These are phyloP conservation scores for Thymus mandschuricus DNA, from an alignment of 257 asterid genomes.

Conservation along the genomic window DNA sequence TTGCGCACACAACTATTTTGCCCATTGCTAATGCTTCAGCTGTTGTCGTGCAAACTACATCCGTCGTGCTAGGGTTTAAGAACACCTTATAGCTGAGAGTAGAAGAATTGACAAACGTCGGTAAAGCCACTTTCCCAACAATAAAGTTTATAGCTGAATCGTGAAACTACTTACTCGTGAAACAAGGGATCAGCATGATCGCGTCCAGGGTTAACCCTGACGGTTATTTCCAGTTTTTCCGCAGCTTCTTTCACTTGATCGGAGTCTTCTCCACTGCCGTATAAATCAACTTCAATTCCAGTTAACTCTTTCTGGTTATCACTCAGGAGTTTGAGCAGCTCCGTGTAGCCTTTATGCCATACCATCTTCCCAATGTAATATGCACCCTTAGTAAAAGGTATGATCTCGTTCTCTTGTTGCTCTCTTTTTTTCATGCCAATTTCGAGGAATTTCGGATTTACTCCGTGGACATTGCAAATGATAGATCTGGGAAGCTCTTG, in stretches of 20 bases:
- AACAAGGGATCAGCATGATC: constrained; percentile 93
- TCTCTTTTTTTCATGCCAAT: constrained; percentile 75
- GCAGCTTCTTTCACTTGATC: constrained; percentile 73
- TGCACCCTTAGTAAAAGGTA: constrained; percentile 78
- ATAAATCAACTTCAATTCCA: constrained; percentile 80
- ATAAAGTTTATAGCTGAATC: constrained; percentile 15
- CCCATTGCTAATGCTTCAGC: constrained; percentile 99
- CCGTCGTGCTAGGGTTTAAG: constrained; percentile 96
- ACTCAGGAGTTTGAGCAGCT: constrained; percentile 72
- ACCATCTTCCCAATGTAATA: constrained; percentile 96
- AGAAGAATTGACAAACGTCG: constrained; percentile 7
- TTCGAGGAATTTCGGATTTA: constrained; percentile 88
- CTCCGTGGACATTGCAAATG: constrained; percentile 95
- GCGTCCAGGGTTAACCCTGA: constrained; percentile 85
- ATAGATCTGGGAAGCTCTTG: constrained; percentile 96
- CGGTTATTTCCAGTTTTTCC: constrained; percentile 59
- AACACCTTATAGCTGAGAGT: constrained; percentile 82
- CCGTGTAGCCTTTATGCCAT: constrained; percentile 98
- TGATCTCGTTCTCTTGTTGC: constrained; percentile 54
- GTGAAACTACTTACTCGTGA: constrained; percentile 73
- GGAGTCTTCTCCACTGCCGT: constrained; percentile 96
- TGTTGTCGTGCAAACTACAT: constrained; percentile 96
- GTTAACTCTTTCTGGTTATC: constrained; percentile 79
- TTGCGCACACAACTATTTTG: constrained; percentile 90
- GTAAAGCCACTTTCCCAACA: neutral